Conservation (phyloP, 2,329 filamentous ascomycete species). For the Cladobotryum protrusum region DNA sequence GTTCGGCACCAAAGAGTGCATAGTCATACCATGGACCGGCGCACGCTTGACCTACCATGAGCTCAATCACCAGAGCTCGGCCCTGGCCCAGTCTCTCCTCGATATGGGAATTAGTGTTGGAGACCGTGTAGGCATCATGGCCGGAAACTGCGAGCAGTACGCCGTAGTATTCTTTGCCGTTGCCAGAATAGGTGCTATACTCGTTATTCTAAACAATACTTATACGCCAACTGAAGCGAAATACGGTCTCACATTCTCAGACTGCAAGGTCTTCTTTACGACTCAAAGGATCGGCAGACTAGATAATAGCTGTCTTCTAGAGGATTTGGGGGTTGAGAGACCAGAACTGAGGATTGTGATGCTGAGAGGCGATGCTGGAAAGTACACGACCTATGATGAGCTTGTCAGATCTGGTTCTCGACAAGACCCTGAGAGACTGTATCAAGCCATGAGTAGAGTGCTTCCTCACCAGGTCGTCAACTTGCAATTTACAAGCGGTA, state of each 20-base stretch:
- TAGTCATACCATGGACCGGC: slow-evolving; percentile 71
- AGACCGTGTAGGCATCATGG: slow-evolving; percentile 70
- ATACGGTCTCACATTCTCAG: slow-evolving; percentile 65
- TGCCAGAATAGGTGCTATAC: slow-evolving; percentile 58
- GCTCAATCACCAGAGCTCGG: slow-evolving; percentile 55
- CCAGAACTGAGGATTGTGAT: slow-evolving; percentile 51
- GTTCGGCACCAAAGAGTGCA: slow-evolving; percentile 59
- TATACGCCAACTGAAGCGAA: slow-evolving; percentile 69
- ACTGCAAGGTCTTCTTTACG: slow-evolving; percentile 67
- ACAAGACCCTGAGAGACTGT: slow-evolving; percentile 44
- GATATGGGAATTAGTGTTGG: slow-evolving; percentile 61
- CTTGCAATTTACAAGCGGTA: slow-evolving; percentile 70
- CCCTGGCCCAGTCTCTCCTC: slow-evolving; percentile 59
- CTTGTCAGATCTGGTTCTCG: slow-evolving; percentile 47
- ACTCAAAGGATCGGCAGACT: slow-evolving; percentile 61
- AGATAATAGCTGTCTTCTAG: slow-evolving; percentile 55
- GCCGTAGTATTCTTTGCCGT: slow-evolving; percentile 68
- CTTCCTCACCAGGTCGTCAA: slow-evolving; percentile 64
- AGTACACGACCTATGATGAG: slow-evolving; percentile 54
- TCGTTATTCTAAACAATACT: slow-evolving; percentile 77
- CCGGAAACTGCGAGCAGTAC: slow-evolving; percentile 77
- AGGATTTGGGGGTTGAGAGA: slow-evolving; percentile 42
- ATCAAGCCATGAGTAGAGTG: slow-evolving; percentile 48
- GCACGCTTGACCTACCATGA: slow-evolving; percentile 67
- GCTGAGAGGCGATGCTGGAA: slow-evolving; percentile 46